phyloP scores from a whole-genome alignment of 73 alveolate genomes.

The Tetrahymena thermophila region DNA sequence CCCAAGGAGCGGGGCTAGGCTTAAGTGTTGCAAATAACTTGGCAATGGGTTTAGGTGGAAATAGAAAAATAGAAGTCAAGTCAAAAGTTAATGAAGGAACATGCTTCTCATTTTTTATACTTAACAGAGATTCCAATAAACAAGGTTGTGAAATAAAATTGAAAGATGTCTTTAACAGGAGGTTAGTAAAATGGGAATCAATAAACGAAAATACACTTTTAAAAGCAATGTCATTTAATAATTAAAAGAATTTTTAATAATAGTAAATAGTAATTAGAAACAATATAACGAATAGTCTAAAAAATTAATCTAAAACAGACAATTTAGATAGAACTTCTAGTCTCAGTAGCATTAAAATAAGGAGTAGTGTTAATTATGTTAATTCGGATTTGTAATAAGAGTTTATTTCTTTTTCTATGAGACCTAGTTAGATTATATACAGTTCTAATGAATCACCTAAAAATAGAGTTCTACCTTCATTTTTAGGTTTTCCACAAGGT shows the following conservation, averaged over 20 bases:
- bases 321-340: not conserved
- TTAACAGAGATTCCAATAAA: not conserved
- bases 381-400: not conserved
- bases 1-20: conserved; percentile 42
- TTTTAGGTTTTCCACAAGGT: not conserved
- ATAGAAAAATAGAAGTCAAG: not conserved
- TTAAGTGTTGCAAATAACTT: conserved; percentile 21
- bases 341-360: not conserved
- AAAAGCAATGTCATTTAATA: not conserved
- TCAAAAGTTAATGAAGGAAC: not conserved
- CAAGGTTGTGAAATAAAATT: not conserved
- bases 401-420: not conserved
- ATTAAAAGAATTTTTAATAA: not conserved
- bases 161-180: not conserved
- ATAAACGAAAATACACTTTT: not conserved
- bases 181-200: not conserved
- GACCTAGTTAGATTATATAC: not conserved
- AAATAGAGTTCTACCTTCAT: not conserved
- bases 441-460: not conserved
- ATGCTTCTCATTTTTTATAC: not conserved
- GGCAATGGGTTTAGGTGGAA: conserved; percentile 2
- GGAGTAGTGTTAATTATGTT: not conserved
- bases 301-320: not conserved
- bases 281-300: not conserved
- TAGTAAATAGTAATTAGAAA: too few species aligned